Conservation (phyloP, 2,329 filamentous ascomycete genomes). For the Neospermospora avenae region DNA sequence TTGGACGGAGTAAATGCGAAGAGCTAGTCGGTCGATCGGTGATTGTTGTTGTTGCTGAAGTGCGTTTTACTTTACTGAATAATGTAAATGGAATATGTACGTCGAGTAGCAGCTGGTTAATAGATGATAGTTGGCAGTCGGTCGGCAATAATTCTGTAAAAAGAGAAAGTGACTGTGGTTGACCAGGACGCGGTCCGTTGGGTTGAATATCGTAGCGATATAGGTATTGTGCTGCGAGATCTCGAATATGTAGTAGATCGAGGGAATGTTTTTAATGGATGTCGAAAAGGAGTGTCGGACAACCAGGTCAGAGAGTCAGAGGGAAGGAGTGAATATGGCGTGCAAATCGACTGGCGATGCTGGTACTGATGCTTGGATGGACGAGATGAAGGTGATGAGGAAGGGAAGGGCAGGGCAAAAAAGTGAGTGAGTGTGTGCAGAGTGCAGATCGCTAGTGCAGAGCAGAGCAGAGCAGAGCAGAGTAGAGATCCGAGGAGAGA, state of each 20-base stretch:
- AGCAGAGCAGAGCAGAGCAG: neutral
- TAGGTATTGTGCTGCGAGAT: neutral
- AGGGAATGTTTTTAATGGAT: slow-evolving; percentile 16
- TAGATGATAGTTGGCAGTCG: neutral
- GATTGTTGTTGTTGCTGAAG: neutral
- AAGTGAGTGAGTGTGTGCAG: too few relatives aligned
- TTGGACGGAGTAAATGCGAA: neutral
- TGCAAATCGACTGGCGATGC: slow-evolving; percentile 28
- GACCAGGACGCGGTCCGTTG: slow-evolving; percentile 7
- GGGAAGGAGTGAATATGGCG: slow-evolving; percentile 25
- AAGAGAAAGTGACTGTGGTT: slow-evolving; percentile 5
- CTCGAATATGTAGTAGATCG: neutral
- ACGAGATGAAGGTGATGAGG: slow-evolving; percentile 16
- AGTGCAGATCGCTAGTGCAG: neutral
- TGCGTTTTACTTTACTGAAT: neutral
- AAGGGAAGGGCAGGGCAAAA: slow-evolving; percentile 9
- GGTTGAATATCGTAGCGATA: neutral
- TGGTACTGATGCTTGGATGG: slow-evolving; percentile 17
- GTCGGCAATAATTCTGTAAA: neutral
- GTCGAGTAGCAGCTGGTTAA: neutral
- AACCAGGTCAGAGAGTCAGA: slow-evolving; percentile 25
- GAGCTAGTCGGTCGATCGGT: neutral
- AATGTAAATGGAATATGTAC: neutral
- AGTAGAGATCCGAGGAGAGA: neutral
- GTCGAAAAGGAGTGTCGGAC: slow-evolving; percentile 32